Percentiles rank a stretch among this genome's conserved stretches.
These are phyloP conservation scores for Pseudovirgaria hyperparasitica DNA, from an alignment of 2,329 filamentous ascomycete species.

Conservation along the genomic window DNA sequence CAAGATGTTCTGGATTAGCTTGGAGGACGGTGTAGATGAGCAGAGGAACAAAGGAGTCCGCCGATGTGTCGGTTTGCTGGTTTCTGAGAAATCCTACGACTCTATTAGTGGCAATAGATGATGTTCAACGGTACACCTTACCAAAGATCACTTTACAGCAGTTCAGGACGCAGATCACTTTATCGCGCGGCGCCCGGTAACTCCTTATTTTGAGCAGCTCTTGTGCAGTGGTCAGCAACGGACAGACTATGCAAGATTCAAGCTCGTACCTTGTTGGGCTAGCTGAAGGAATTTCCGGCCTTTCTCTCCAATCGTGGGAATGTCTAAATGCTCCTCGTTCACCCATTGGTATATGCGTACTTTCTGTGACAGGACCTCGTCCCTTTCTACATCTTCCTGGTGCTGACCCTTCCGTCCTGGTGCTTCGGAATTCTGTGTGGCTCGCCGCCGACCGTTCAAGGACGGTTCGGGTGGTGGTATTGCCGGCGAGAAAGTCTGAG, in stretches of 20 bases:
- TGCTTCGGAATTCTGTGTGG: slow-evolving; percentile 37
- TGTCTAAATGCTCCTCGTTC: slow-evolving; percentile 83
- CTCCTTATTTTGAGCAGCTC: slow-evolving; percentile 93
- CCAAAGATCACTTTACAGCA: slow-evolving; percentile 99
- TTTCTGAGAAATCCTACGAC: slow-evolving; percentile 70
- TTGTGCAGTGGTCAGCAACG: slow-evolving; percentile 25
- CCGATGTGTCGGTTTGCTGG: slow-evolving; percentile 84
- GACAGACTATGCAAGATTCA: slow-evolving; percentile 7
- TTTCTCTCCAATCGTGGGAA: slow-evolving; percentile 70
- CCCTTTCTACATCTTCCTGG: slow-evolving; percentile 93
- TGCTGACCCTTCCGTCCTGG: slow-evolving; percentile 88
- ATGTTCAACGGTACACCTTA: slow-evolving; percentile 24
- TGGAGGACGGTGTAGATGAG: slow-evolving; percentile 93
- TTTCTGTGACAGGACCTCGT: slow-evolving; percentile 92
- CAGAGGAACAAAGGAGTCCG: slow-evolving; percentile 84
- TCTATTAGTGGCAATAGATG: slow-evolving; percentile 1
- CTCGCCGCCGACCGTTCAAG: slow-evolving; percentile 55
- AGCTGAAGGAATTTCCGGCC: slow-evolving; percentile 78
- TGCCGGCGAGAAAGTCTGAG: slow-evolving; percentile 89
- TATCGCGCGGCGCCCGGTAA: slow-evolving; percentile 92
- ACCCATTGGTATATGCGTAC: slow-evolving; percentile 97
- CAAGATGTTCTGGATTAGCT: slow-evolving; percentile 86
- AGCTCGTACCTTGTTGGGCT: slow-evolving; percentile 66
- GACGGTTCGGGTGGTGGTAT: slow-evolving; percentile 71
- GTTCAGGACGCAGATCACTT: slow-evolving; percentile 96